These are phyloP conservation scores for Coprinopsis strossmayeri DNA, from an alignment of 768 basidiomycete genomes.

Conservation along the genomic window DNA sequence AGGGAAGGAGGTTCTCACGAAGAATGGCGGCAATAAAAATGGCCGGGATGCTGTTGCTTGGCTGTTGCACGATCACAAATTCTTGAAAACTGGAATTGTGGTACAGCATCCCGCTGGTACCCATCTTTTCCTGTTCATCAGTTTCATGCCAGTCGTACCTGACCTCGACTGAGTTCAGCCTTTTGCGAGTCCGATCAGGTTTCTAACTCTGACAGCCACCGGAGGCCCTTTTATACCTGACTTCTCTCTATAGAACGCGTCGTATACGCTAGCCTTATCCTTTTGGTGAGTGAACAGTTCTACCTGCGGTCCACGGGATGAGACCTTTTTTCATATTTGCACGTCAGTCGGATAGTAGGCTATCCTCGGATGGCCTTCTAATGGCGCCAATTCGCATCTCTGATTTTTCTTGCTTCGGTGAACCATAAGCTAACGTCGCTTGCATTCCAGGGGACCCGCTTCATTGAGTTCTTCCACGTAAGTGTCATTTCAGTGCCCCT, in stretches of 20 bases:
- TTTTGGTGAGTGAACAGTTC: neutral
- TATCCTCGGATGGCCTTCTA: neutral
- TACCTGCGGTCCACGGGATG: neutral
- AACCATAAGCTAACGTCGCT: too few species aligned
- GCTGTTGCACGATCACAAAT: neutral
- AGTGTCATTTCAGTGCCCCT: neutral
- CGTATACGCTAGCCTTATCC: too few species aligned
- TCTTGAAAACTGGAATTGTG: too few species aligned
- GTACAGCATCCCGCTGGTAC: neutral
- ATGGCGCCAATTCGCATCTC: constrained; percentile 11
- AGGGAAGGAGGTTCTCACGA: constrained; percentile 1
- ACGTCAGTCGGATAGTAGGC: constrained; percentile 10
- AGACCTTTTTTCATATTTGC: constrained; percentile 8
- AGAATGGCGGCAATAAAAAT: too few species aligned
- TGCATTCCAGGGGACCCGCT: neutral
- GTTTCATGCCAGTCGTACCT: neutral
- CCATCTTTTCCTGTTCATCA: neutral
- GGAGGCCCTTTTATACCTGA: neutral
- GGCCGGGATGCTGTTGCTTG: too few species aligned
- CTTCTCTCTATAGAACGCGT: neutral
- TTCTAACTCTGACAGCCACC: neutral
- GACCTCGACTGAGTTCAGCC: neutral
- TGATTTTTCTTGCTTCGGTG: constrained; percentile 5
- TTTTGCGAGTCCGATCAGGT: neutral
- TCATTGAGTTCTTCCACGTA: neutral